These are phyloP conservation scores for Vicia villosa DNA, from an alignment of 306 rosid species.

Conservation along the genomic window DNA sequence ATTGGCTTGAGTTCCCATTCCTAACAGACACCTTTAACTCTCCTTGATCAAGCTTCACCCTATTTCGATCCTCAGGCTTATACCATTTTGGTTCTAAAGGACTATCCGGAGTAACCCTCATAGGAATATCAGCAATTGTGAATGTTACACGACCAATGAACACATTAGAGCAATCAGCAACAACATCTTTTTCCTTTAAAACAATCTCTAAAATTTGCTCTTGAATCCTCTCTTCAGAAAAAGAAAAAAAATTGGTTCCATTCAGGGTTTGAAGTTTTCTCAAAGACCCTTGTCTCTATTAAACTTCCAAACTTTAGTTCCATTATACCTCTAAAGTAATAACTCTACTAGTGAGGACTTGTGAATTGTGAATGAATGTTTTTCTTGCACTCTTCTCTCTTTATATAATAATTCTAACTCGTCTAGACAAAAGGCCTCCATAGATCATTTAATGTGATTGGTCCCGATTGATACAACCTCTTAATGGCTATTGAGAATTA, in stretches of 20 bases:
- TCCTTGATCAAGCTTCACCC: neutral
- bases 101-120: neutral
- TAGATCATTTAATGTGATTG: no score
- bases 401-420: no score
- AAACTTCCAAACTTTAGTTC: conserved; percentile 31
- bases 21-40: neutral
- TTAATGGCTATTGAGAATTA: no score
- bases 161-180: neutral
- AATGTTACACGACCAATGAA: neutral
- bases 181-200: conserved; percentile 30
- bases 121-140: neutral
- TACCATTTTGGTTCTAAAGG: neutral
- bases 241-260: conserved; percentile 36
- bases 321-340: no score
- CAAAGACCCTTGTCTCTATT: neutral
- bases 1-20: neutral
- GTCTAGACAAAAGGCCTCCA: no score
- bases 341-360: no score
- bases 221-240: conserved; percentile 24
- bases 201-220: conserved; percentile 22
- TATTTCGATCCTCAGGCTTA: neutral
- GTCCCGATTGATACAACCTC: no score
- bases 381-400: no score
- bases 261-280: conserved; percentile 22
- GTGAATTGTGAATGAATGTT: no score